Base-by-base conservation (phyloP, 345 rosid genomes). In the Linum tenue region DNA sequence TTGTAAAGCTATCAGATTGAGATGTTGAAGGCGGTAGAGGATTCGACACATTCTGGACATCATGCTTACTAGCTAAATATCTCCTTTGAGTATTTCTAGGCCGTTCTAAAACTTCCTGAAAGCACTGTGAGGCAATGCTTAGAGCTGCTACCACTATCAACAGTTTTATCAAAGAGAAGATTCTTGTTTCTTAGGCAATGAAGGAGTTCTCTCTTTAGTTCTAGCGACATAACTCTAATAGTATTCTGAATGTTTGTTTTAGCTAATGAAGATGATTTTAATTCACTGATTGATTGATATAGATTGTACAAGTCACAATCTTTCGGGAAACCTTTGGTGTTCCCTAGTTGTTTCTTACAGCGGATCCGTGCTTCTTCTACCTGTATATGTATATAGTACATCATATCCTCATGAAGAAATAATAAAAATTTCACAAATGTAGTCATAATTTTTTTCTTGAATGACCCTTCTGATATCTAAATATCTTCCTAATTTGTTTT, bases 291-390 rank as follows among this genome's bases (percentile, higher is more conserved):
- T 22, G 31, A 22, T 22, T 22, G 1, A 22, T 22, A 22, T 22
- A 65, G 66, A 37, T 38, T 64, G 69, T 72, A 41, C 17, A 68
- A 7, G 63, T 72, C 67, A 63, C 79, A 71, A 59, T 72, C 81
- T 60, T 75, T 65, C 53, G 56, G 50, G 38, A 58, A 62, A 51
- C 40, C 78, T 59, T 62, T 65, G 40, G 39, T 75, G 55, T 75
- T 72, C 56, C 39, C 59, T 64, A 82, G 67, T 67, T 76, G 77
- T 60, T 81, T 77, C 74, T 75, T 65, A 81, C 86, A 78, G 56
- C 74, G 77, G 40, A 67, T 82, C 86, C 87, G 74, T 71, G 80
- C 64, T 78, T 79, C 73, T 67, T 79, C 82, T 71, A 76, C 91
- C 96, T 87, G 85, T 42, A 58, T 48, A 56, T 37, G 7, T 67